Base-by-base conservation (phyloP, 306 rosid genomes). In the Urtica urens region DNA sequence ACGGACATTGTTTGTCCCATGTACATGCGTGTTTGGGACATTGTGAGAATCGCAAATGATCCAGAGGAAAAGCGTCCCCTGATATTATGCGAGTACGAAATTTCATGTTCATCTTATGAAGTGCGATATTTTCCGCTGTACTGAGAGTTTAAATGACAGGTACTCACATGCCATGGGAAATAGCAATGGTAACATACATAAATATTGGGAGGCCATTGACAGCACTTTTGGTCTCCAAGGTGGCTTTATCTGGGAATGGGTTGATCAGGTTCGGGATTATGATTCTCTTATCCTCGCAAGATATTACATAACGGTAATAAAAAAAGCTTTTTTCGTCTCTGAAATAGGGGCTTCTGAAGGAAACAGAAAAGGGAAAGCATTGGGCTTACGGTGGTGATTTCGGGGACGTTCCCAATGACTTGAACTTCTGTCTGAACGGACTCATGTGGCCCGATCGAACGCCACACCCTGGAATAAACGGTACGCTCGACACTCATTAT, bases 351-450 rank as follows among this genome's bases (percentile, higher is more conserved):
- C 67, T 90, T 23, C 41, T 72, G 70, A 90, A 84, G 65, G 81
- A 51, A 14, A 55, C 62, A 37, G 59, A 8, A 35, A 88, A 82
- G 41, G 73, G 52, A 53, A 79, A 90, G 70, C 75, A 28, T 27
- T 90, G 97, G 97, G 97, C 95, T 55, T 84, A 88, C 72, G 97
- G 97, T 48, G 97, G 97, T 68, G 95, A 88, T 55, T 88, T 81
- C 18, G 97, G 95, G 38, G 97, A 88, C 43, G 48, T 70, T 57
- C 86, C 95, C n/a, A 81, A 84, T 70, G 97, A 88, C 73, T 66
- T 60, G 40, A 81, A 81, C 71, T 88, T 88, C 73, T 88, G 97
- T 66, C 69, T 88, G 65, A 70, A 84, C 28, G 97, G 97, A 38
- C 60, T 84, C 60, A 28, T 46, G 14, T 88, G 77, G 74, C 97